Conservation (phyloP, 2,329 filamentous ascomycete species). For the Neopestalotiopsis sp. region DNA sequence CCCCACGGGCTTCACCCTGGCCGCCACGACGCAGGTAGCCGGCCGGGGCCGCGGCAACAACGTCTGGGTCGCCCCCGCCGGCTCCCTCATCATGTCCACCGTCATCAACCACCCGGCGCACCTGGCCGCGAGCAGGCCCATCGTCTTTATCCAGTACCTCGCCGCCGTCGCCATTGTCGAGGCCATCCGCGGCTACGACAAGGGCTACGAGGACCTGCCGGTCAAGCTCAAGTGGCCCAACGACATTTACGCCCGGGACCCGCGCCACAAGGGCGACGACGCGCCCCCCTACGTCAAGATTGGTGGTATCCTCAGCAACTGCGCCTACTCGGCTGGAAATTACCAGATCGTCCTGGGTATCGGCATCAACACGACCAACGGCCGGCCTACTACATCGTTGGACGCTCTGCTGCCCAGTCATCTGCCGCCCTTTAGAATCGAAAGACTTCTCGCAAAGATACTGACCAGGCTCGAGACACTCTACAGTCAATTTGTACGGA, state of each 20-base stretch:
- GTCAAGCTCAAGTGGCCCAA: slow-evolving; percentile 98
- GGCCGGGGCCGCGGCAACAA: slow-evolving; percentile 89
- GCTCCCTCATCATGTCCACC: slow-evolving; percentile 85
- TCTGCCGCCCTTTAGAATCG: slow-evolving; percentile 67
- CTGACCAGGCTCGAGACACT: slow-evolving; percentile 78
- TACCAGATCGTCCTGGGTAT: slow-evolving; percentile 89
- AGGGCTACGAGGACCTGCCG: slow-evolving; percentile 75
- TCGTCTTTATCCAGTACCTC: slow-evolving; percentile 94
- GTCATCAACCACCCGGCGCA: slow-evolving; percentile 83
- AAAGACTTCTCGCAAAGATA: slow-evolving; percentile 82
- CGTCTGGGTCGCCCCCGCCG: slow-evolving; percentile 91
- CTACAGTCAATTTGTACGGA: slow-evolving; percentile 75
- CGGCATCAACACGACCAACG: slow-evolving; percentile 86
- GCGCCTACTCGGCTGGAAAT: slow-evolving; percentile 74
- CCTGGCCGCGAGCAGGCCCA: slow-evolving; percentile 73
- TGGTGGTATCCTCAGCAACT: slow-evolving; percentile 90
- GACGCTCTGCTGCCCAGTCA: slow-evolving; percentile 69
- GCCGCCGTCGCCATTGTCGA: slow-evolving; percentile 86
- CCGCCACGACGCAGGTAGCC: slow-evolving; percentile 86
- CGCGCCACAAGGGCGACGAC: slow-evolving; percentile 51
- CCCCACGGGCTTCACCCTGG: slow-evolving; percentile 84
- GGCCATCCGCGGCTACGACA: slow-evolving; percentile 80
- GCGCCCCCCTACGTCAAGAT: slow-evolving; percentile 78
- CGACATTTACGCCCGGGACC: slow-evolving; percentile 83
- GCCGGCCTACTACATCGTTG: slow-evolving; percentile 85